Evolutionary conservation across 192 early-diverging fungal species (phyloP).

Genomic region (Linnemannia hyalina): DNA sequence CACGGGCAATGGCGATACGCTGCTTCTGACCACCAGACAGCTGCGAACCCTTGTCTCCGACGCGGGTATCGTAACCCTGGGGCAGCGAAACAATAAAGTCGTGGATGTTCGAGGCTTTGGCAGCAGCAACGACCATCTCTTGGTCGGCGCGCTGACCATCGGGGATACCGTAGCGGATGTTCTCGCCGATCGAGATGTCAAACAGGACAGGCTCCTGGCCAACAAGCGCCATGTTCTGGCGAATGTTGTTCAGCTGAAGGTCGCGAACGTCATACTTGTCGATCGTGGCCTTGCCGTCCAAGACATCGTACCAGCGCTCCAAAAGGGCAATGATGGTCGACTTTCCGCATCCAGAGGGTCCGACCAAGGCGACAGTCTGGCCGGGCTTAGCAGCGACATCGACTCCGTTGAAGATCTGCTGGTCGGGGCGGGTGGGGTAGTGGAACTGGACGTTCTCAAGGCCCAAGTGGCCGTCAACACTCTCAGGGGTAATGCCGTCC

Average conservation of each 20-base stretch:
- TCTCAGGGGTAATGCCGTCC: conserved; percentile 60
- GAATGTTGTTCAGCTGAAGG: conserved; percentile 74
- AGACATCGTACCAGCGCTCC: conserved; percentile 59
- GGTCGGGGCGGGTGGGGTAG: conserved; percentile 72
- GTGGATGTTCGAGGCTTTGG: conserved; percentile 68
- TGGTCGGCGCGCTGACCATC: conserved; percentile 59
- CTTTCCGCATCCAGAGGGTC: conserved; percentile 87
- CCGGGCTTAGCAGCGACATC: conserved; percentile 65
- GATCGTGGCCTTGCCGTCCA: conserved; percentile 69
- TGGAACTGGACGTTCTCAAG: conserved; percentile 72
- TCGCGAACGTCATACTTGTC: conserved; percentile 71
- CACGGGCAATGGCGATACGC: conserved; percentile 81
- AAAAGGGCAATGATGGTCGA: conserved; percentile 56
- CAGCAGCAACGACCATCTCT: conserved; percentile 62
- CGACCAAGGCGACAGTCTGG: conserved; percentile 86
- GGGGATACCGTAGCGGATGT: conserved; percentile 69
- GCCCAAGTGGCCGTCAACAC: conserved; percentile 59
- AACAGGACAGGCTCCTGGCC: conserved; percentile 76
- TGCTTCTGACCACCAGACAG: conserved; percentile 79
- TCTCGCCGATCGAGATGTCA: conserved; percentile 70
- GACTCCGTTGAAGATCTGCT: conserved; percentile 69
- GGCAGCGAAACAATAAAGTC: conserved; percentile 64
- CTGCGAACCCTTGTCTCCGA: conserved; percentile 72
- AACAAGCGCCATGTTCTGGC: conserved; percentile 80
- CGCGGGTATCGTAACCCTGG: conserved; percentile 71